Conservation (phyloP, 352 stramenopile genomes). For the Phytophthora cryptogea region DNA sequence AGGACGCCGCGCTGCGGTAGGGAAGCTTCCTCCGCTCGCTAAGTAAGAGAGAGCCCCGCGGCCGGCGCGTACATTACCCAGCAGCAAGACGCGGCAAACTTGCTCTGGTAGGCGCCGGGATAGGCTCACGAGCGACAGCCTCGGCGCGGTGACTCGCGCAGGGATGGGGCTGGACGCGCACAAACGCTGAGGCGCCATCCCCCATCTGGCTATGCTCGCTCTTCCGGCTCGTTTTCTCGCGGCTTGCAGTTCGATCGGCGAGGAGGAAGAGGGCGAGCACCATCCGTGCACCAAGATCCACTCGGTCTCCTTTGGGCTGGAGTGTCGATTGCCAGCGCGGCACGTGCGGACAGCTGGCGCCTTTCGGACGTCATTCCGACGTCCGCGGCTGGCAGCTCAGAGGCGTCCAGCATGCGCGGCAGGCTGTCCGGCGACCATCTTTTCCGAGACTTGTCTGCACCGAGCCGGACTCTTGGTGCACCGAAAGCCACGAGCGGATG, state of each 20-base stretch:
- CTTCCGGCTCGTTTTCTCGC: conserved; percentile 26
- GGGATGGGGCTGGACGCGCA: conserved; percentile 30
- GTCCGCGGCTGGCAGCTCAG: conserved; percentile 22
- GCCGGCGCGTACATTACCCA: no score
- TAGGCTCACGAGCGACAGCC: conserved; percentile 37
- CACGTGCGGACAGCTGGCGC: conserved; percentile 31
- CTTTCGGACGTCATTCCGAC: conserved; percentile 14
- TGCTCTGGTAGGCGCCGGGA: conserved; percentile 2
- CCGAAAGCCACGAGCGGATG: conserved; percentile 37
- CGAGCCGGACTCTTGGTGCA: conserved; percentile 20
- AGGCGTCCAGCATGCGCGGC: conserved; percentile 19
- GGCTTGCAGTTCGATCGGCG: conserved; percentile 28
- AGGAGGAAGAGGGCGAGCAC: conserved; percentile 26
- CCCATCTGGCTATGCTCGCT: conserved; percentile 26
- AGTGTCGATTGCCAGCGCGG: conserved; percentile 31
- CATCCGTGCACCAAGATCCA: conserved; percentile 28
- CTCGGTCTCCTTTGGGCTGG: conserved; percentile 2
- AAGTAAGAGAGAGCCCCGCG: conserved; percentile 1
- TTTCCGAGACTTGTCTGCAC: conserved; percentile 23
- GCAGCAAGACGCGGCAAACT: neutral
- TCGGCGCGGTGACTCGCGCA: conserved; percentile 14
- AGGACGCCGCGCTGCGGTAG: conserved; percentile 10
- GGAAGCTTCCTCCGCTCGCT: conserved; percentile 20
- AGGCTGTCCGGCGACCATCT: neutral
- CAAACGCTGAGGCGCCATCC: conserved; percentile 18